Base-by-base conservation (phyloP, 331 rosid species). In the Prunus yedoensis region DNA sequence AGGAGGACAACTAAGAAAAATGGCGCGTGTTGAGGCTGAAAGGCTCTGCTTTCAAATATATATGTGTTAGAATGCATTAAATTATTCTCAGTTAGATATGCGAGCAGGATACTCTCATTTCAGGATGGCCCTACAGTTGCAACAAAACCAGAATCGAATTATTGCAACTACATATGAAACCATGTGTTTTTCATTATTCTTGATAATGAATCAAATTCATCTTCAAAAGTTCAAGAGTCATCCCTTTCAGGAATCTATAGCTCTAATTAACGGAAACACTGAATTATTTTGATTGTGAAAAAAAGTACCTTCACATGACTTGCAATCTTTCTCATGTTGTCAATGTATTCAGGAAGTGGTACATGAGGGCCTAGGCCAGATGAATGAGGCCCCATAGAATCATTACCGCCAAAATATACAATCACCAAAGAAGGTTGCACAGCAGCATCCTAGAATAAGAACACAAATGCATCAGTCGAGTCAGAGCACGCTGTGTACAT, bases 331-430 rank as follows among this genome's bases (percentile, higher is more conserved):
- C 83, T 86, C 96, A 91, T 87, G 85, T 89, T 93, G 43, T 85
- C 89, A 28, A 82, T 16, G 79, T 90, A 94, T 85, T 94, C 98
- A 38, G 89, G 73, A 74, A 94, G 93, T 12, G 98, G 98, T 57
- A 94, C 98, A 82, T 94, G 97, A 70, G 97, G 97, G 63, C 98
- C 98, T 25, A 94, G 83, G 80, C 96, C 96, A 58, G 97, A 94
- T 17, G 91, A 66, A 83, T 94, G 96, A 80, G 91, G 77, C 67
- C 98, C 98, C 98, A 94, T 94, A 56, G 97, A 91, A 86, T 94
- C 97, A 82, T 94, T 94, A 51, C 98, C 98, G 1, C 98, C 97
- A 77, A 94, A 94, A 82, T 94, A 94, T 70, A 88, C 97, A 68
- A 94, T 84, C 66, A 95, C 97, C 84, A 95, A 89, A 79, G 97